Conservation (phyloP, 768 basidiomycete species). For the Lanmaoa pseudosensibilis region DNA sequence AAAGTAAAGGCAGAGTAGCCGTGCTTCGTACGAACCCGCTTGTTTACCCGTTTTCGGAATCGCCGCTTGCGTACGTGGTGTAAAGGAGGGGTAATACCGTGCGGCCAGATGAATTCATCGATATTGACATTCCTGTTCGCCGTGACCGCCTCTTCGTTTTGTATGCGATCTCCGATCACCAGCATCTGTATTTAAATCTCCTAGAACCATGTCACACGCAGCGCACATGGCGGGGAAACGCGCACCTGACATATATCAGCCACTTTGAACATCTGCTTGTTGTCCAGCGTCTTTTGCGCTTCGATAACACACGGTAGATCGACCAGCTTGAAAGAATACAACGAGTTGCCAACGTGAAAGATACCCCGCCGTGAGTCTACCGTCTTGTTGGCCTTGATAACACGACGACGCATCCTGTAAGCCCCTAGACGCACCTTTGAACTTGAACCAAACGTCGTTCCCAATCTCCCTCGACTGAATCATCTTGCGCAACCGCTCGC, state of each 20-base stretch:
- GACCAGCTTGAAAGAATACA: conserved; percentile 90
- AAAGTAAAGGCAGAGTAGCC: neutral
- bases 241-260: conserved; percentile 95
- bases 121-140: conserved; percentile 76
- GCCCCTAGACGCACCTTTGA: conserved; percentile 64
- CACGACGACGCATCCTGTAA: neutral
- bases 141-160: conserved; percentile 63
- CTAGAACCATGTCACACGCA: conserved; percentile 13
- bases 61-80: conserved; percentile 87
- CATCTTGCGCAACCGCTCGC: conserved; percentile 78
- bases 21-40: conserved; percentile 50
- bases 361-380: conserved; percentile 87
- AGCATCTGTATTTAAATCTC: conserved; percentile 68
- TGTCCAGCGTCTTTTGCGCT: conserved; percentile 93
- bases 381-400: conserved; percentile 14
- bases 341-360: conserved; percentile 79
- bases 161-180: conserved; percentile 74
- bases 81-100: conserved; percentile 92
- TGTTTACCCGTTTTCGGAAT: conserved; percentile 87
- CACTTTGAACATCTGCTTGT: conserved; percentile 97
- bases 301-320: conserved; percentile 95
- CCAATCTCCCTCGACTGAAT: conserved; percentile 73
- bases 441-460: conserved; percentile 96
- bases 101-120: conserved; percentile 97
- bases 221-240: conserved; percentile 3